Conservation (phyloP, 495 filamentous ascomycete genomes). For the Aspergillus conjunctus region DNA sequence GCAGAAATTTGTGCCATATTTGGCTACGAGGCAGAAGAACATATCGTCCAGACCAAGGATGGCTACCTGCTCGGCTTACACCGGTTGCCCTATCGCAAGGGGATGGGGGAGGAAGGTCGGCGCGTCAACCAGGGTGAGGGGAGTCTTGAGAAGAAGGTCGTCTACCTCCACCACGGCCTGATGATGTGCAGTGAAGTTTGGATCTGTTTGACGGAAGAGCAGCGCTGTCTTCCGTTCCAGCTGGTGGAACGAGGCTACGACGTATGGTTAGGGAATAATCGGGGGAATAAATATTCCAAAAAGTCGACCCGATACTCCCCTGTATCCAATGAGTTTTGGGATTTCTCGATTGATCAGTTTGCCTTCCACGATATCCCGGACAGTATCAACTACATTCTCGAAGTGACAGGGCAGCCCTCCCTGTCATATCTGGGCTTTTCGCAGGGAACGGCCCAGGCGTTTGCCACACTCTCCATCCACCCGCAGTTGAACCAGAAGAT, state of each 20-base stretch:
- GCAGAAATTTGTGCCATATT: constrained; percentile 86
- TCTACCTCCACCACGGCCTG: constrained; percentile 94
- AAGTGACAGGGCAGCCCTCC: constrained; percentile 78
- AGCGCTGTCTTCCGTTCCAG: constrained; percentile 83
- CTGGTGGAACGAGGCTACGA: constrained; percentile 92
- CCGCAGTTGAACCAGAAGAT: constrained; percentile 90
- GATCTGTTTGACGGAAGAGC: constrained; percentile 86
- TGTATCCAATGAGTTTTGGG: constrained; percentile 79
- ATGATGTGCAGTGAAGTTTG: constrained; percentile 99
- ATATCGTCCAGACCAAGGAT: constrained; percentile 91
- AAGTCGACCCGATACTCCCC: constrained; percentile 79
- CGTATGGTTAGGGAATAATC: constrained; percentile 97
- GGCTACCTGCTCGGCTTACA: constrained; percentile 93
- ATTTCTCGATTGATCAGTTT: constrained; percentile 97
- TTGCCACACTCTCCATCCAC: constrained; percentile 92
- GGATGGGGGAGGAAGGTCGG: constrained; percentile 74
- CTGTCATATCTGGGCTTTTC: constrained; percentile 96
- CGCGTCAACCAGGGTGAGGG: constrained; percentile 69
- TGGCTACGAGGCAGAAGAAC: constrained; percentile 92
- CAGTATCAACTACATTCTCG: constrained; percentile 87
- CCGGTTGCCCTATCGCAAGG: constrained; percentile 77
- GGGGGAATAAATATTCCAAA: constrained; percentile 98
- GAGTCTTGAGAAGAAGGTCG: constrained; percentile 79
- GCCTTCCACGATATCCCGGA: constrained; percentile 97
- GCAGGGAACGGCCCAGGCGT: constrained; percentile 95